phyloP scores from a whole-genome alignment of 2,329 filamentous ascomycete genomes.

The Claviceps sorghi region DNA sequence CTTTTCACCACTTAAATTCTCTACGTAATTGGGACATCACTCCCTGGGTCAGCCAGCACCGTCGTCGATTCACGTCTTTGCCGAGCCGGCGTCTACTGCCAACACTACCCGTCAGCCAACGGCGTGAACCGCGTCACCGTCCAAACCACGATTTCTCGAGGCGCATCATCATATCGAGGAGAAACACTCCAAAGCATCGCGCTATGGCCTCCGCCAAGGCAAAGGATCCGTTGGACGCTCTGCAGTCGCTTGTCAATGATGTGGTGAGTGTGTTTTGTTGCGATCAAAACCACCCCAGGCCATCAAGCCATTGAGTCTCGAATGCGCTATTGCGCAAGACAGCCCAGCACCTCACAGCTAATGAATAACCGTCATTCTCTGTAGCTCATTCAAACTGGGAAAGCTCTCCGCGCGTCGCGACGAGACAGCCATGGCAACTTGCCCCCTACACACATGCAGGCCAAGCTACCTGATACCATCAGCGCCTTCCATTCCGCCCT shows the following conservation, averaged over 20 bases:
- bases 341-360: not conserved
- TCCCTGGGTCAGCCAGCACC: not conserved
- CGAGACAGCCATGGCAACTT: constrained; percentile 29
- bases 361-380: not conserved
- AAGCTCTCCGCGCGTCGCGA: constrained; percentile 34
- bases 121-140: not conserved
- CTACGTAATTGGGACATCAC: not conserved
- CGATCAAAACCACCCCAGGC: not conserved
- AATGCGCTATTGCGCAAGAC: not conserved
- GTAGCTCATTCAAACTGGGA: constrained; percentile 45
- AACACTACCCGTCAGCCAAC: not conserved
- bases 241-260: constrained; percentile 40
- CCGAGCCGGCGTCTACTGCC: not conserved
- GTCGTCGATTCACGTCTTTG: not conserved
- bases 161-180: not conserved
- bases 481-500: constrained; percentile 36
- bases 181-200: not conserved
- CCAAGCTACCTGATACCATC: constrained; percentile 32
- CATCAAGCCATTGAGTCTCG: not conserved
- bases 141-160: not conserved
- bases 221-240: constrained; percentile 28
- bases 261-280: constrained; percentile 27
- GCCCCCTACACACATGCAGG: constrained; percentile 19
- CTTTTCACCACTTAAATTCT: not conserved
- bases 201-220: constrained; percentile 14